phyloP scores from a whole-genome alignment of 2,329 filamentous ascomycete species.

The Peltaster fructicola region DNA sequence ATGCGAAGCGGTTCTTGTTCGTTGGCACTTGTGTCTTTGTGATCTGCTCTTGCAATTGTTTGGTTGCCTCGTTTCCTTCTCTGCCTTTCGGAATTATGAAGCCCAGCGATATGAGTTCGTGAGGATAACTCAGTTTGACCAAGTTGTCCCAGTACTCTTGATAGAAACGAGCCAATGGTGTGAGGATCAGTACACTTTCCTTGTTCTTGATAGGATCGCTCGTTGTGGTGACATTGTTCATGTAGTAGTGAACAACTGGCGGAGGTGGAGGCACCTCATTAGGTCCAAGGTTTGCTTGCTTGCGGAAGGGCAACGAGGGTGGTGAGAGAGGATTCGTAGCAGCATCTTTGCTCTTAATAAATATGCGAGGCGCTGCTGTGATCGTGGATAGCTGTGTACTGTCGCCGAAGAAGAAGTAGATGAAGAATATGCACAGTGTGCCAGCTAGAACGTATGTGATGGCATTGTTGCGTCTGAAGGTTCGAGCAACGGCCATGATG shows the following conservation, averaged over 20 bases:
- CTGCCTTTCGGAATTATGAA: conserved; percentile 92
- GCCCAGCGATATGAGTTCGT: conserved; percentile 82
- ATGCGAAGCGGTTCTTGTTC: conserved; percentile 70
- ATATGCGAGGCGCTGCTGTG: conserved; percentile 29
- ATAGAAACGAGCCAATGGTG: conserved; percentile 86
- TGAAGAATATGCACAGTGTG: conserved; percentile 47
- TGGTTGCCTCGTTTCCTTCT: conserved; percentile 75
- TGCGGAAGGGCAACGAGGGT: conserved; percentile 56
- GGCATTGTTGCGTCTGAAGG: conserved; percentile 62
- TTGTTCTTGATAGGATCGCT: conserved; percentile 55
- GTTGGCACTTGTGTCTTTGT: conserved; percentile 69
- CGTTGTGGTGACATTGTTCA: conserved; percentile 86
- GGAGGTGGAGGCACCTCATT: conserved; percentile 46
- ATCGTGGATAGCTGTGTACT: conserved; percentile 45
- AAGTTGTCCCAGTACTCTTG: conserved; percentile 92
- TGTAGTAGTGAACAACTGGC: conserved; percentile 79
- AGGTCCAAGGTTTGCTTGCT: conserved; percentile 37
- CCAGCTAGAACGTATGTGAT: conserved; percentile 56
- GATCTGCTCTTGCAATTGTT: conserved; percentile 68
- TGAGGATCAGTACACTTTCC: conserved; percentile 80
- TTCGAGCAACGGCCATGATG: conserved; percentile 43
- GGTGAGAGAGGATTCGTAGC: conserved; percentile 56
- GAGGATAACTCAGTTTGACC: conserved; percentile 66
- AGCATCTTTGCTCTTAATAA: conserved; percentile 33
- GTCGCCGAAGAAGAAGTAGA: conserved; percentile 29